Evolutionary conservation across 106 monocot genomes (phyloP), one percentile per base, ranked within the genome.

Genomic region (Posidonia australis): DNA sequence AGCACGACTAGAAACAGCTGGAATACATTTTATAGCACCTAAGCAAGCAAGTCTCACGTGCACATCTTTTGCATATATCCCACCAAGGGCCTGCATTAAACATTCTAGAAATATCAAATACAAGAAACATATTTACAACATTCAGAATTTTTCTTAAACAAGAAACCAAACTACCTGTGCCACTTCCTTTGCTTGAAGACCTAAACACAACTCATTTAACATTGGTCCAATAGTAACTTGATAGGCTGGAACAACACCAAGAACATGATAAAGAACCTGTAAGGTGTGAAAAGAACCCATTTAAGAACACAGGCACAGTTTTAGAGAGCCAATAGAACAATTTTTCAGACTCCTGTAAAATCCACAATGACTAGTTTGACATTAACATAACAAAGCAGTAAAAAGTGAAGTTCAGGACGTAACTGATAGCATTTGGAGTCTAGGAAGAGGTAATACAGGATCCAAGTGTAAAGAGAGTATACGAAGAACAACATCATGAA

Each of bases 151-250:
- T 58, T 42, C 18, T 5, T 36, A n/a, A 42, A 44, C 1, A 61
- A 43, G 6, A 41, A 21, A 61, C 30, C 61, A 43, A 2, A 11
- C 23, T 20, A 68, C 74, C 74, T 61, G 52, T 70, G 84, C 78
- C 58, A 98, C 60, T 68, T 87, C 90, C 64, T 83, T 65, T 46
- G 64, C 48, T 62, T 77, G 72, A 54, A 98, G 69, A 66, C 96
- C 96, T 69, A 98, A 70, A 68, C 96, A 98, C 28, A 98, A 54
- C 62, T 98, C 90, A 85, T 91, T 98, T 58, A 98, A 67, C 90
- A 98, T 91, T 13, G 85, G 83, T 16, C 77, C 76, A 58, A 98
- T 26, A 44, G 62, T 71, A 41, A 67, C 47, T 68, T 85, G 90
- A 81, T 72, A 87, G 49, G 87, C 70, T 64, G 90, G 84, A 77